phyloP scores from a whole-genome alignment of 441 rosid species.

The Aquilaria agallochum region DNA sequence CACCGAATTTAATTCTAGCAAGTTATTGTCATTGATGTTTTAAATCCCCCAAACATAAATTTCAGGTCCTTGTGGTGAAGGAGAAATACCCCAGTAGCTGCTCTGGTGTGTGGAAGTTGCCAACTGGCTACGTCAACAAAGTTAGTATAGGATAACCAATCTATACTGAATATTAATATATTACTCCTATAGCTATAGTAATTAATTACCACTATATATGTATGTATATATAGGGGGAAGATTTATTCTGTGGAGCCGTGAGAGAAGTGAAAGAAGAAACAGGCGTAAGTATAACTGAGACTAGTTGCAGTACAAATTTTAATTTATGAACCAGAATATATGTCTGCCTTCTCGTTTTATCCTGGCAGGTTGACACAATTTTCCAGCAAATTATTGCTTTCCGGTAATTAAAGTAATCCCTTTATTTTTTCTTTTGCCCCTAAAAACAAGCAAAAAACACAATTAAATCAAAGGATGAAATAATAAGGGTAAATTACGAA shows the following conservation, averaged over 20 bases:
- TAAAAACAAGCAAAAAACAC: too few species aligned
- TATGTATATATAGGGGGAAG: conserved; percentile 31
- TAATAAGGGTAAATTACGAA: too few species aligned
- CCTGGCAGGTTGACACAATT: conserved; percentile 29
- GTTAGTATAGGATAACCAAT: conserved; percentile 13
- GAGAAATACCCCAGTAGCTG: conserved; percentile 39
- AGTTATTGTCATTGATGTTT: background rate
- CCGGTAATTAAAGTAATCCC: conserved; percentile 17
- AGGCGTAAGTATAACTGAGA: conserved; percentile 24
- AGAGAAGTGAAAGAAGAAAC: conserved; percentile 62
- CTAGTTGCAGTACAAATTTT: background rate
- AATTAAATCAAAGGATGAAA: too few species aligned
- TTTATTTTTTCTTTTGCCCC: too few species aligned
- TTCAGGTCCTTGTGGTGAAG: conserved; percentile 43
- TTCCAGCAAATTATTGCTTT: conserved; percentile 40
- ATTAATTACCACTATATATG: background rate
- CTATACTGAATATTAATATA: background rate
- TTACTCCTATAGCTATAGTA: background rate
- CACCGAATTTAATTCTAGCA: too few species aligned
- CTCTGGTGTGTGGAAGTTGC: conserved; percentile 47
- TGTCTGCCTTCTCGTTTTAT: background rate
- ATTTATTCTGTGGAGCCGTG: conserved; percentile 35
- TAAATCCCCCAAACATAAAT: background rate
- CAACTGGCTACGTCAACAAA: conserved; percentile 43
- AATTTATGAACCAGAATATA: background rate